Percentiles rank a stretch among this genome's conserved stretches.
These are phyloP conservation scores for Epichloe sp. DNA, from an alignment of 2,329 filamentous ascomycete species.

Conservation along the genomic window DNA sequence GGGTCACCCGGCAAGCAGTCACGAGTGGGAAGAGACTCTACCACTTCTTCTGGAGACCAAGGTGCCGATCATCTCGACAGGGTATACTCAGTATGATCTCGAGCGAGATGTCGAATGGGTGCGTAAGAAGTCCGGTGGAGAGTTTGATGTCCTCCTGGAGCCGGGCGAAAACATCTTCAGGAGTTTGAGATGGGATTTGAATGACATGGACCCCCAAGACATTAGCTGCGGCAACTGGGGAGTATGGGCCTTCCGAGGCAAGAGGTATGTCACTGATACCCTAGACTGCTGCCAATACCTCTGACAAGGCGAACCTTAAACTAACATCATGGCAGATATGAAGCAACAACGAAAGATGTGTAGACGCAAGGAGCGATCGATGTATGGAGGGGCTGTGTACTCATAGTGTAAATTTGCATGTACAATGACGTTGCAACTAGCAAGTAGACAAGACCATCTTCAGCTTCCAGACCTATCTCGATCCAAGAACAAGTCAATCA, in stretches of 20 bases:
- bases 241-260: slow-evolving; percentile 91
- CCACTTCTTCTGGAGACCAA: slow-evolving; percentile 90
- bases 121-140: slow-evolving; percentile 67
- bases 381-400: slow-evolving; percentile 1
- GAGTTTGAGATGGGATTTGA: slow-evolving; percentile 91
- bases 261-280: slow-evolving; percentile 50
- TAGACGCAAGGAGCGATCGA: slow-evolving; percentile 6
- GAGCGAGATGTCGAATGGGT: slow-evolving; percentile 87
- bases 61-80: slow-evolving; percentile 83
- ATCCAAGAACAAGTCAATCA: slow-evolving; percentile 8
- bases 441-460: background rate
- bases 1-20: slow-evolving; percentile 81
- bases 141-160: slow-evolving; percentile 84
- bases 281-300: background rate
- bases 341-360: slow-evolving; percentile 44
- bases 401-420: slow-evolving; percentile 2
- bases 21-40: slow-evolving; percentile 88
- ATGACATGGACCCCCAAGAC: slow-evolving; percentile 89
- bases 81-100: slow-evolving; percentile 94
- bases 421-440: background rate
- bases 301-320: background rate
- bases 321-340: slow-evolving; percentile 33
- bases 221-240: slow-evolving; percentile 95
- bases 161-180: slow-evolving; percentile 91
- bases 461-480: background rate